These are phyloP conservation scores for Trypanosoma melophagium DNA, from an alignment of 208 protist genomes.

Conservation along the genomic window DNA sequence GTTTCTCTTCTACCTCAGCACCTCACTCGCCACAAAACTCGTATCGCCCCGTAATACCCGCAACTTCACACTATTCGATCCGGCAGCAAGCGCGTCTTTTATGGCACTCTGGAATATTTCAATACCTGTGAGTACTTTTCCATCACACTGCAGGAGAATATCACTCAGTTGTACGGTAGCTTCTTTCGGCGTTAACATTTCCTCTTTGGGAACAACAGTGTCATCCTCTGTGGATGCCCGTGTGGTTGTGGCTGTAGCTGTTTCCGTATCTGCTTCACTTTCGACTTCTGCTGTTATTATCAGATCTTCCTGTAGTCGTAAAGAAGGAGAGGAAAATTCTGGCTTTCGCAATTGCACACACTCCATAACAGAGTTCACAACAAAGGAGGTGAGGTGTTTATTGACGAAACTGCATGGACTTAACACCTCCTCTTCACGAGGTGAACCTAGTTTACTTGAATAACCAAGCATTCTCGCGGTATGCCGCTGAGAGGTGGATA, in stretches of 20 bases:
- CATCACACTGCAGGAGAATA: constrained; percentile 18
- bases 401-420: constrained; percentile 2
- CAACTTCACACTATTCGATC: background rate
- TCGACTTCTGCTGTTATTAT: too few relatives aligned
- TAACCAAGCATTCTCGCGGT: background rate
- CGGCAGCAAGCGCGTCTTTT: background rate
- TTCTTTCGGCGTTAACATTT: too few relatives aligned
- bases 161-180: constrained; percentile 5
- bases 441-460: background rate
- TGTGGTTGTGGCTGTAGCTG: too few relatives aligned
- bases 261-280: too few relatives aligned
- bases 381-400: constrained; percentile 13
- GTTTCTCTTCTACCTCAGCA: background rate
- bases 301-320: too few relatives aligned
- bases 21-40: constrained; percentile 7
- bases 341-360: background rate
- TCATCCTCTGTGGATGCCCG: too few relatives aligned
- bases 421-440: background rate
- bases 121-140: background rate
- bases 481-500: background rate
- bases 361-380: constrained; percentile 17
- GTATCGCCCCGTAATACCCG: constrained; percentile 8
- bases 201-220: too few relatives aligned
- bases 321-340: too few relatives aligned
- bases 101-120: background rate